Evolutionary conservation across 257 asterid species (phyloP).

Genomic region (Sherardia arvensis): DNA sequence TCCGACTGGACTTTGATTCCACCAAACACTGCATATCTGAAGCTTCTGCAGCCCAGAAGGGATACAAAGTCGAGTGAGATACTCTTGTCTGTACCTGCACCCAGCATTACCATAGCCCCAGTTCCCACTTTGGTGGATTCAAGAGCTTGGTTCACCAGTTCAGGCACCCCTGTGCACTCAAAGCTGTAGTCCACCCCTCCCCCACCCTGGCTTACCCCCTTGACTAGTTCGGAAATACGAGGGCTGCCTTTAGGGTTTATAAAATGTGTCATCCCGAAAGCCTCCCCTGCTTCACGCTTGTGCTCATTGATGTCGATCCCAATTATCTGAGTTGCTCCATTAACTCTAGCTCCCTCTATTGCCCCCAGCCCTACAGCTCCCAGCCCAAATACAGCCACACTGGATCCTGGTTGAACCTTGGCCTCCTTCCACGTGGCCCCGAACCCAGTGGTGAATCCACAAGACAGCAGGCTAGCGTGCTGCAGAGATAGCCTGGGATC

Average conservation of each 20-base stretch:
- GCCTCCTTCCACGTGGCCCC: slow-evolving; percentile 26
- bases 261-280: slow-evolving; percentile 56
- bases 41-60: slow-evolving; percentile 45
- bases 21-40: slow-evolving; percentile 49
- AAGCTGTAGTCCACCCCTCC: slow-evolving; percentile 63
- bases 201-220: slow-evolving; percentile 55
- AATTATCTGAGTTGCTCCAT: slow-evolving; percentile 49
- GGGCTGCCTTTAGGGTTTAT: slow-evolving; percentile 37
- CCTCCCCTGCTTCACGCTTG: slow-evolving; percentile 42
- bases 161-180: slow-evolving; percentile 66
- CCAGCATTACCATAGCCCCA: slow-evolving; percentile 19
- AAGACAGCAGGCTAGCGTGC: slow-evolving; percentile 51
- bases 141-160: slow-evolving; percentile 53
- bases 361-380: slow-evolving; percentile 87
- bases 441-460: slow-evolving; percentile 66
- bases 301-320: slow-evolving; percentile 58
- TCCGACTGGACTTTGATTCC: slow-evolving; percentile 54
- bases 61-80: slow-evolving; percentile 29
- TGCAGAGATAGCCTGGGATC: slow-evolving; percentile 44
- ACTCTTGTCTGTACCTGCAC: slow-evolving; percentile 17
- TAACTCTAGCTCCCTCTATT: slow-evolving; percentile 43
- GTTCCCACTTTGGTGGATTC: slow-evolving; percentile 49
- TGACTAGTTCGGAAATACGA: slow-evolving; percentile 43
- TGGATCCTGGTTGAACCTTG: slow-evolving; percentile 40
- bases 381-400: slow-evolving; percentile 61